These are phyloP conservation scores for Lasiodiplodia hormozganensis DNA, from an alignment of 2,329 filamentous ascomycete genomes.

Conservation along the genomic window DNA sequence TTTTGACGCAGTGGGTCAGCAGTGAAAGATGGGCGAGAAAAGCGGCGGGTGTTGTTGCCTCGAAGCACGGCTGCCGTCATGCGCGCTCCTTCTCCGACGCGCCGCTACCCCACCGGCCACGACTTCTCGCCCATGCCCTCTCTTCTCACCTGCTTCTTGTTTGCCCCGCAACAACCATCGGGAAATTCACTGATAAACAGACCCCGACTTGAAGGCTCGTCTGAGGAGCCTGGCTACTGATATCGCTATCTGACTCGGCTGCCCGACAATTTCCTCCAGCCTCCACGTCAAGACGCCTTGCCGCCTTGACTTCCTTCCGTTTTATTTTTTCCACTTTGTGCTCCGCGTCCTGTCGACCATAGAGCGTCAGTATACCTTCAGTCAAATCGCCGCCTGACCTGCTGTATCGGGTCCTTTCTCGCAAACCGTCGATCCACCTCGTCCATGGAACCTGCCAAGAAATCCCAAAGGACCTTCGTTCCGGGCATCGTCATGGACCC, in stretches of 20 bases:
- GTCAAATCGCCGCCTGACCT: neutral
- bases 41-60: neutral
- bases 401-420: neutral
- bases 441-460: conserved; percentile 16
- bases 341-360: conserved; percentile 3
- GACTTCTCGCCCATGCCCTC: conserved; percentile 1
- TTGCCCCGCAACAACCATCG: neutral
- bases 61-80: conserved; percentile 2
- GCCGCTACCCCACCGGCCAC: conserved; percentile 22
- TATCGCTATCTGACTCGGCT: conserved; percentile 29
- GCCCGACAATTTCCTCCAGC: neutral
- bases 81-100: conserved; percentile 10
- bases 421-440: neutral
- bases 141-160: neutral
- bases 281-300: conserved; percentile 2
- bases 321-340: neutral
- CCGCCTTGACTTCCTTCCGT: conserved; percentile 19
- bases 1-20: conserved; percentile 30
- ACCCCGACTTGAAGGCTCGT: conserved; percentile 32
- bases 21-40: neutral
- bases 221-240: conserved; percentile 4
- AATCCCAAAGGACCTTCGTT: conserved; percentile 10
- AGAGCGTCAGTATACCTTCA: neutral
- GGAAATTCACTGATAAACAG: conserved; percentile 17
- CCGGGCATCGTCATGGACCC: conserved; percentile 3